Evolutionary conservation across 129 eudicot species (phyloP), one percentile per base, ranked within the genome.

Genomic region (Centella asiatica): DNA sequence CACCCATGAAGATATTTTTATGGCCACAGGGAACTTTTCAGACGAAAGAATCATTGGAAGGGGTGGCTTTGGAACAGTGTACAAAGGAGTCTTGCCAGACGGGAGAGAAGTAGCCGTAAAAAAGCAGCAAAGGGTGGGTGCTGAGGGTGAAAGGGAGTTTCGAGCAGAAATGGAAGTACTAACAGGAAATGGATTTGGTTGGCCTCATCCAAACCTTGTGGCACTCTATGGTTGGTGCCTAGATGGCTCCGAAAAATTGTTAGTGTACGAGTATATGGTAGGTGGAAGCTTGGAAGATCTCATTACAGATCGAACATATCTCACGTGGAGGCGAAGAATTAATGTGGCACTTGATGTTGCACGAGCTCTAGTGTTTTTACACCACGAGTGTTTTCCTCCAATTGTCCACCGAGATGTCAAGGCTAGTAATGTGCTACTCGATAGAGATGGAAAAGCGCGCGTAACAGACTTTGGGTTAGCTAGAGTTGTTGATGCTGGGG

Each of bases 201-300:
- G 98, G 99, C 92, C 96, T 6, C 99, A 93, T 33, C 96, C 99
- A 13, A 93, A 93, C 79, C 95, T 87, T 14, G 99, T 93, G 29
- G 63, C 79, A 9, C 95, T 93, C n/a, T 93, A 85, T 1, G 96
- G 99, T 10, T 93, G 96, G 96, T 93, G 96, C 72, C 92, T 93
- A 12, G 87, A 82, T 57, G 96, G 96, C 6, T 79, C 92, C 4
- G 85, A 93, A 61, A 93, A 93, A 68, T 46, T 87, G 18, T 62
- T 93, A 47, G 93, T 87, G 22, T 93, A 93, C 6, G 96, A 93
- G 81, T 93, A 80, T 75, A 93, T 93, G 99, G 92, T 82, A 63
- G 99, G 99, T 7, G 99, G 99, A 24, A 82, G 72, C 71, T 64
- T 93, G 44, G 99, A 93, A 74, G 99, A 93, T 47, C 62, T 72